phyloP scores from a whole-genome alignment of 805 yeast genomes.

The Saccharomycopsis capsularis region DNA sequence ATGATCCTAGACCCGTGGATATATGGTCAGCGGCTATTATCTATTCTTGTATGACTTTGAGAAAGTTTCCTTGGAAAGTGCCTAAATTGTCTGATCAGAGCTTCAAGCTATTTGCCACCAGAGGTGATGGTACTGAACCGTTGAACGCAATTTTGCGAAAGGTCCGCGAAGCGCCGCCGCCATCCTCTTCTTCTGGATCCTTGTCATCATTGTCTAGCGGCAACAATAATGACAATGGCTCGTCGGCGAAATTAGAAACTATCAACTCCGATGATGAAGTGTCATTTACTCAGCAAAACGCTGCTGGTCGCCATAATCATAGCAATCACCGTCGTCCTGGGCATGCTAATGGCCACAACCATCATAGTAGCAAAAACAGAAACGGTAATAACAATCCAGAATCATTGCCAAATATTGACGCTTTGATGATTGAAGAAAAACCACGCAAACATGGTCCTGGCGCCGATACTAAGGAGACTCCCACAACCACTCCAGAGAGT shows the following conservation, averaged over 20 bases:
- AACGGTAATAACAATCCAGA: not conserved
- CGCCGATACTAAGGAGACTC: constrained; percentile 15
- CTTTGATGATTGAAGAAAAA: not conserved
- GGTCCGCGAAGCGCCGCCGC: constrained; percentile 37
- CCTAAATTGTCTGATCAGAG: constrained; percentile 78
- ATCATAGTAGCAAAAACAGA: not conserved
- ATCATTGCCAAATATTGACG: not conserved
- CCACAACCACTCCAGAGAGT: constrained; percentile 20
- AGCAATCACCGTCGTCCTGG: constrained; percentile 4
- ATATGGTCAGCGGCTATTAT: constrained; percentile 91
- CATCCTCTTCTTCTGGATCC: not conserved
- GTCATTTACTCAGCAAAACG: not conserved
- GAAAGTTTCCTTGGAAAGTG: constrained; percentile 92
- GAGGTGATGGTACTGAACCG: constrained; percentile 53
- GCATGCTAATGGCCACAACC: not conserved
- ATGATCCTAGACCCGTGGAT: constrained; percentile 91
- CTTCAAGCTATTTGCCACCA: constrained; percentile 73
- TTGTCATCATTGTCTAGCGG: not conserved
- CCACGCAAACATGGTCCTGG: not conserved
- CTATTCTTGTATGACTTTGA: constrained; percentile 85
- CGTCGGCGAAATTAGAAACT: constrained; percentile 2
- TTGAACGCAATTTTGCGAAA: constrained; percentile 53
- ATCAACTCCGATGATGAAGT: constrained; percentile 4
- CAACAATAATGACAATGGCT: not conserved
- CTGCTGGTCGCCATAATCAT: not conserved